Conservation (phyloP, 257 asterid species). For the Nicotiana undulata region DNA sequence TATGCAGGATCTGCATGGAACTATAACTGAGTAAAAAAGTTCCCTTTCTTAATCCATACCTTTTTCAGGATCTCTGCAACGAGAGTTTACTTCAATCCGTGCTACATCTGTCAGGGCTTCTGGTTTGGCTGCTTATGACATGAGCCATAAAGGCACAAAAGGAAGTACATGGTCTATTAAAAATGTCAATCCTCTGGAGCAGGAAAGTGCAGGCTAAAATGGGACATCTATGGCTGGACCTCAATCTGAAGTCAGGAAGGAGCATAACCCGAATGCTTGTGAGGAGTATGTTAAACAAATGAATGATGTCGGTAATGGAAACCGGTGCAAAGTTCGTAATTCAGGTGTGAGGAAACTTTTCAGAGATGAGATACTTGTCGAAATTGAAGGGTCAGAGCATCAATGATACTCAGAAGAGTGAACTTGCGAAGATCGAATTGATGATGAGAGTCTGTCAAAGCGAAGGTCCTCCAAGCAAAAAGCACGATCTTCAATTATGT, state of each 20-base stretch:
- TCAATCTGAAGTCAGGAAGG: slow-evolving; percentile 18
- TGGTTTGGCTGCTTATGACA: slow-evolving; percentile 61
- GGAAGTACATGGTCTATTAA: slow-evolving; percentile 15
- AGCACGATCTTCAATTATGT: slow-evolving; percentile 29
- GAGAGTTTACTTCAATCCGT: slow-evolving; percentile 63
- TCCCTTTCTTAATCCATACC: background rate
- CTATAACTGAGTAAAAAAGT: background rate
- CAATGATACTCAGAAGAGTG: slow-evolving; percentile 15
- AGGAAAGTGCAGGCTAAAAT: slow-evolving; percentile 19
- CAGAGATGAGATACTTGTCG: slow-evolving; percentile 36
- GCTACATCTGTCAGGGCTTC: slow-evolving; percentile 65
- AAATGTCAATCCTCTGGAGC: slow-evolving; percentile 30
- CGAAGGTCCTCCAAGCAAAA: slow-evolving; percentile 12
- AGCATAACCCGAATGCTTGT: slow-evolving; percentile 17
- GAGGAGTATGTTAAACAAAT: slow-evolving; percentile 20
- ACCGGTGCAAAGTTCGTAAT: slow-evolving; percentile 28
- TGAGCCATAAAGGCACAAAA: slow-evolving; percentile 26
- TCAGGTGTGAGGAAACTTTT: slow-evolving; percentile 76
- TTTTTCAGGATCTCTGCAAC: slow-evolving; percentile 41
- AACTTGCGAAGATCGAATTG: slow-evolving; percentile 18
- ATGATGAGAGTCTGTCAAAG: slow-evolving; percentile 20
- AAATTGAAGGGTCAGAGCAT: slow-evolving; percentile 27
- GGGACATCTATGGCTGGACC: slow-evolving; percentile 17
- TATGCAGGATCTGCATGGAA: background rate
- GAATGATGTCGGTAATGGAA: slow-evolving; percentile 24